A percentile compares a stretch with the other conserved stretches of the same genome.
phyloP scores from a whole-genome alignment of 2,329 filamentous ascomycete species.

The Ceratocystis cubensis region DNA sequence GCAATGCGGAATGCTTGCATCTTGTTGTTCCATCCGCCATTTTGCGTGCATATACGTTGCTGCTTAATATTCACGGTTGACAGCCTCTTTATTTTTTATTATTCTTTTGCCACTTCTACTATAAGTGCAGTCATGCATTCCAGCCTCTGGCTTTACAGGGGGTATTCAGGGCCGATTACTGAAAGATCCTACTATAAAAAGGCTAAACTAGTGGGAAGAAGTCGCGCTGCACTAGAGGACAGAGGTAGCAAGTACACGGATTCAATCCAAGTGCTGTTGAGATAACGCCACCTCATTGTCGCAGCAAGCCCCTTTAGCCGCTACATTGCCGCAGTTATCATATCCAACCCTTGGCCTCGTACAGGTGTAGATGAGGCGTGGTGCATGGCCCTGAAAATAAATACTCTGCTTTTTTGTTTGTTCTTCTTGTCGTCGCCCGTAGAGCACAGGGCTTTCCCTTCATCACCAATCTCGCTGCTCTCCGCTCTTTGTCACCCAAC shows the following conservation, averaged over 20 bases:
- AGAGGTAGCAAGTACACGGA: not conserved
- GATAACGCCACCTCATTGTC: not conserved
- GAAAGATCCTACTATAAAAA: not conserved
- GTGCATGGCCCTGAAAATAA: not conserved
- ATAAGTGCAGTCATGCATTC: not conserved
- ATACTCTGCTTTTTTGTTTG: not conserved
- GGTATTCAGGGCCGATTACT: conserved; percentile 5
- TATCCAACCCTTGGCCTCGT: too few relatives aligned
- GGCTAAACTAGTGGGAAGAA: too few relatives aligned
- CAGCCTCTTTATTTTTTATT: not conserved
- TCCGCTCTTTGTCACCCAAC: not conserved
- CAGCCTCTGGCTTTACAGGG: not conserved
- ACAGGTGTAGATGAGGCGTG: not conserved
- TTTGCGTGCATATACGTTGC: not conserved
- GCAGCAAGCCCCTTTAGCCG: not conserved
- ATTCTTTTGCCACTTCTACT: not conserved
- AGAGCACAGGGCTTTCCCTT: not conserved
- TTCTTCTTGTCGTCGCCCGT: not conserved
- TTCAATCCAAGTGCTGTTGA: too few relatives aligned
- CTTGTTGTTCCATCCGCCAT: not conserved
- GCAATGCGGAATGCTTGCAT: not conserved
- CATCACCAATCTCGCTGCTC: not conserved
- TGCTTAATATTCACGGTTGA: not conserved
- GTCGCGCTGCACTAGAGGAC: not conserved
- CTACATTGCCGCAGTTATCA: too few relatives aligned